Evolutionary conservation across 768 basidiomycete species (phyloP).

Genomic region (Phanerochaete carnosa): DNA sequence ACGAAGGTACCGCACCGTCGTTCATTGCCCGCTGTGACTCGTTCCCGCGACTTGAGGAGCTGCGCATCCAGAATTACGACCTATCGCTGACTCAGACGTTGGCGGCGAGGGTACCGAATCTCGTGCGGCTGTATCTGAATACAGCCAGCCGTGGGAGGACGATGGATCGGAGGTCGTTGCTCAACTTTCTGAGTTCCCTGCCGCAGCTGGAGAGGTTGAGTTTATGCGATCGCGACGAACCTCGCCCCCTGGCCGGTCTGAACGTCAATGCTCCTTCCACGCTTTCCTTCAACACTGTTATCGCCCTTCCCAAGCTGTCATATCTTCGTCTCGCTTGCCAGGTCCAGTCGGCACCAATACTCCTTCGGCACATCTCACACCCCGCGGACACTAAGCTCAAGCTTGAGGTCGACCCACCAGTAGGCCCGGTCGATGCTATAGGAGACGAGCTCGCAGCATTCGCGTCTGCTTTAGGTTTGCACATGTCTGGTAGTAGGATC

Average conservation of each 20-base stretch:
- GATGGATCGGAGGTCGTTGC: not conserved
- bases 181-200: not conserved
- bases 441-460: not conserved
- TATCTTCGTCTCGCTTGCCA: not conserved
- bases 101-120: not conserved
- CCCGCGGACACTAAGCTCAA: not conserved
- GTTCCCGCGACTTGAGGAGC: not conserved
- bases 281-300: not conserved
- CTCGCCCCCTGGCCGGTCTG: not conserved
- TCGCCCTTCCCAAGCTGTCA: not conserved
- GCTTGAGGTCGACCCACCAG: not conserved
- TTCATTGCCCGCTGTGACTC: not conserved
- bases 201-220: not conserved
- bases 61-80: not conserved
- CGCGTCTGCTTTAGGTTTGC: not conserved
- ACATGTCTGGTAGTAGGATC: not conserved
- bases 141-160: not conserved
- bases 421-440: not conserved
- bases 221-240: not conserved
- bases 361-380: not conserved
- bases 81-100: not conserved
- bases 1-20: not conserved
- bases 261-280: not conserved
- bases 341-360: not conserved
- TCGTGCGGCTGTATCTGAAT: not conserved